These are phyloP conservation scores for Dothideomycetidae sp. DNA, from an alignment of 2,329 filamentous ascomycete genomes.

Conservation along the genomic window DNA sequence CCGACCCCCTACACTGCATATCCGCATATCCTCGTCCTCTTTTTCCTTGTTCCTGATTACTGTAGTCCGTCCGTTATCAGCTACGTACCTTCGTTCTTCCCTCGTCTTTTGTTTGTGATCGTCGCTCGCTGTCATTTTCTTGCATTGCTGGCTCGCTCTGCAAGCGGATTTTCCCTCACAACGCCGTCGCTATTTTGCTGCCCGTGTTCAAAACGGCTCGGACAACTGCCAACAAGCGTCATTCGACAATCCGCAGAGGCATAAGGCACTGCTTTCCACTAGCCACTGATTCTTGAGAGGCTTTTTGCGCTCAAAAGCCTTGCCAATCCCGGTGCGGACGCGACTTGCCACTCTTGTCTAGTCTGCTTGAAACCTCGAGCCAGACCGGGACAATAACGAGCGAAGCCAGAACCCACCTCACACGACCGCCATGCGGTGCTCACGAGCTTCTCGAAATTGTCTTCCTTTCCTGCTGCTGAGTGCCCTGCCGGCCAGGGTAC, in stretches of 20 bases:
- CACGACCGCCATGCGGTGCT: conserved; percentile 17
- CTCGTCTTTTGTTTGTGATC: not conserved
- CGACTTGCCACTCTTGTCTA: too few relatives aligned
- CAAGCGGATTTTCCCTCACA: not conserved
- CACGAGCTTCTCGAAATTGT: conserved; percentile 13
- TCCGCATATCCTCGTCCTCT: too few relatives aligned
- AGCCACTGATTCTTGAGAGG: too few relatives aligned
- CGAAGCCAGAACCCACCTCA: not conserved
- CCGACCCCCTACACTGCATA: not conserved
- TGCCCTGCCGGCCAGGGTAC: conserved; percentile 32
- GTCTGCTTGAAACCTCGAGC: too few relatives aligned
- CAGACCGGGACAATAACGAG: too few relatives aligned
- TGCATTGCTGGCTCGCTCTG: not conserved
- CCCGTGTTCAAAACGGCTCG: not conserved
- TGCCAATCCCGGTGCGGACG: too few relatives aligned
- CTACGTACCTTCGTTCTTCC: not conserved
- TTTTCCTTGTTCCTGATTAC: not conserved
- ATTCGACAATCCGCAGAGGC: too few relatives aligned
- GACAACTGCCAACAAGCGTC: not conserved
- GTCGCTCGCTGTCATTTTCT: not conserved
- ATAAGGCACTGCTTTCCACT: too few relatives aligned
- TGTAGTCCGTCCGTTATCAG: not conserved
- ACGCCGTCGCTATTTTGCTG: not conserved
- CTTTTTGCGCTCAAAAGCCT: too few relatives aligned
- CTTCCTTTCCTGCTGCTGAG: conserved; percentile 20